A percentile compares a stretch with the other conserved stretches of the same genome.
Evolutionary conservation across 169 alveolate species (phyloP).

Genomic region (Eimeria maxima): DNA sequence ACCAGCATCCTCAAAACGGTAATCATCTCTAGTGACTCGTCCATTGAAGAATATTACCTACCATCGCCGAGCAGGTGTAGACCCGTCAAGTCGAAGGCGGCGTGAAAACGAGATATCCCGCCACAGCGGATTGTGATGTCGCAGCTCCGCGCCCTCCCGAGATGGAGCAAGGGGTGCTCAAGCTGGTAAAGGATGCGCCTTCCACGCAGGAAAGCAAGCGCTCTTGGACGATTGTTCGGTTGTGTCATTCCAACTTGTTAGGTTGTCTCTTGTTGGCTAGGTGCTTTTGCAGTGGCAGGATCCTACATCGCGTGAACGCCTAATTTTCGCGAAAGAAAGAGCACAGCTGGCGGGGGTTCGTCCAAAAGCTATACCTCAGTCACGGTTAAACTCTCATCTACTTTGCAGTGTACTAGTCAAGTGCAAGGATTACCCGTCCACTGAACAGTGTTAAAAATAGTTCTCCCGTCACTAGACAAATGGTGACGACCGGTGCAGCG

Average conservation of each 20-base stretch:
- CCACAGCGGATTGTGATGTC: conserved; percentile 62
- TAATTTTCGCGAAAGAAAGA: neutral
- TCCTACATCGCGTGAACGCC: neutral
- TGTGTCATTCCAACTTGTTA: conserved; percentile 11
- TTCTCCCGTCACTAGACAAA: neutral
- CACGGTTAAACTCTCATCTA: neutral
- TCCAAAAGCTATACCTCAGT: neutral
- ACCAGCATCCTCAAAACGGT: neutral
- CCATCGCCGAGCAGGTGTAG: conserved; percentile 35
- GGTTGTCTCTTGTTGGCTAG: neutral
- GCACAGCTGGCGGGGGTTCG: neutral
- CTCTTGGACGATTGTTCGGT: conserved; percentile 12
- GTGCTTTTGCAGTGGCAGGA: neutral
- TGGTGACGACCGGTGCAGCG: neutral
- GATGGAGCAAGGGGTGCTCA: conserved; percentile 72
- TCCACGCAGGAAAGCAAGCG: conserved; percentile 66
- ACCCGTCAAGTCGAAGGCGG: conserved; percentile 76
- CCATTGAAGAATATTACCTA: neutral
- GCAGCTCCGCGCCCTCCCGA: conserved; percentile 73
- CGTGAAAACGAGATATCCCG: conserved; percentile 71
- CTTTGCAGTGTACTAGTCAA: neutral
- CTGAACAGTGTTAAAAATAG: neutral
- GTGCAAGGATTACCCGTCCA: neutral
- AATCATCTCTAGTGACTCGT: neutral
- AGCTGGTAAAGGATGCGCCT: conserved; percentile 65